phyloP scores from a whole-genome alignment of 2,329 filamentous ascomycete genomes.

The Metarhizium robertsii region DNA sequence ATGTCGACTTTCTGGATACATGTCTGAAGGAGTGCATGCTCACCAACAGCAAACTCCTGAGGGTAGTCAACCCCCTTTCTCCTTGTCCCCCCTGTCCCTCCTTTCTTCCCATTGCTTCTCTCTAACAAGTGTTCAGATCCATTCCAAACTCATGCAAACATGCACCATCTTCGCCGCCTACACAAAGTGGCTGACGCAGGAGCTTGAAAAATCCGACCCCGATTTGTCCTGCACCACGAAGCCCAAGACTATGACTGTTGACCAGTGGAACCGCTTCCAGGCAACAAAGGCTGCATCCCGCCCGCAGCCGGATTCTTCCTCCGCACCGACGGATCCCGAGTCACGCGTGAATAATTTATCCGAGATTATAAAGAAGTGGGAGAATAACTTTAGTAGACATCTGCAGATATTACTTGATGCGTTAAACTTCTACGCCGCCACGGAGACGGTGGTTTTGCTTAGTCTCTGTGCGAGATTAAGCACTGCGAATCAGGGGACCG shows the following conservation, averaged over 20 bases:
- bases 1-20: conserved; percentile 95
- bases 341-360: conserved; percentile 64
- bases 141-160: conserved; percentile 93
- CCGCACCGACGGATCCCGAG: conserved; percentile 27
- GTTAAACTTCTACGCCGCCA: conserved; percentile 93
- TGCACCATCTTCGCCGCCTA: conserved; percentile 92
- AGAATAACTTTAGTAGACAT: conserved; percentile 85
- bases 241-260: conserved; percentile 48
- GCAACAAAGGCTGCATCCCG: conserved; percentile 29
- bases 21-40: conserved; percentile 99
- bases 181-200: conserved; percentile 75
- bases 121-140: conserved; percentile 52
- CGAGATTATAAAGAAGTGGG: conserved; percentile 84
- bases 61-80: conserved; percentile 42
- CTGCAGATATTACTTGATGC: conserved; percentile 90
- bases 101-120: neutral
- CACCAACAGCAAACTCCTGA: conserved; percentile 87
- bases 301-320: conserved; percentile 4
- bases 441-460: conserved; percentile 88
- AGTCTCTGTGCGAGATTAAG: conserved; percentile 78
- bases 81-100: neutral
- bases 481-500: conserved; percentile 69
- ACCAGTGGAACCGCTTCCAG: conserved; percentile 53
- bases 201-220: conserved; percentile 74
- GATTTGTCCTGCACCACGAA: conserved; percentile 57